Evolutionary conservation across 2,329 filamentous ascomycete genomes (phyloP), one percentile per base, ranked within the genome.

Genomic region (Microdochium trichocladiopsis): DNA sequence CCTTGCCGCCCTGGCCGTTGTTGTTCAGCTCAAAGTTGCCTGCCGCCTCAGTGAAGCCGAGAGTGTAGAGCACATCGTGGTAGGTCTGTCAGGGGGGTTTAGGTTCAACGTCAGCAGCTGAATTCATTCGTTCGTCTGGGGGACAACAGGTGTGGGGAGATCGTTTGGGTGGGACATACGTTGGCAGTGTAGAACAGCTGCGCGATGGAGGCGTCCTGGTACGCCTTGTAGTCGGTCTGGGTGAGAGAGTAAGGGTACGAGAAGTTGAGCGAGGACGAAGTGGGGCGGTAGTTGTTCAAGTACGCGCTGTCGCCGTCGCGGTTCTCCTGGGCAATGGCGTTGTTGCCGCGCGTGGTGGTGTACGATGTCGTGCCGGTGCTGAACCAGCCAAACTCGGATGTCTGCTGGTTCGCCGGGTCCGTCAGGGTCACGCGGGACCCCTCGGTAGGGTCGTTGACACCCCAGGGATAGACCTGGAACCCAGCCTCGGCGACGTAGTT

Each of bases 121-220:
- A n/a, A n/a, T n/a, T n/a, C n/a, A 33, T 8, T 33, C 28, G 14
- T 8, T 33, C 33, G 12, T 16, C 12, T 4, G 5, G 14, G 18
- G 6, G 33, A 37, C 4, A 37, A 4, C 12, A 37, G 14, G 14
- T 5, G 14, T 4, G 33, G 14, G 33, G 33, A 37, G 5, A 37
- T 8, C 28, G 28, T n/a, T 33, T 8, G 14, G 28, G 14, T 14
- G 14, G 28, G 33, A 37, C 33, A 8, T 37, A 37, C 33, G 69
- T 84, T 83, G 31, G 73, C 70, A 0, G 78, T 82, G 69, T 84
- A 84, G 67, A 82, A 84, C 4, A 83, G 72, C 64, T 84, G 81
- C 0, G 78, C 74, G 50, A 80, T 68, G 0, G 80, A 80, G 1
- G 79, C 78, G 48, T 83, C 75, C 3, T 68, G 64, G 62, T 83